Evolutionary conservation across 805 yeast species (phyloP).

Genomic region (Pichia eremophila): DNA sequence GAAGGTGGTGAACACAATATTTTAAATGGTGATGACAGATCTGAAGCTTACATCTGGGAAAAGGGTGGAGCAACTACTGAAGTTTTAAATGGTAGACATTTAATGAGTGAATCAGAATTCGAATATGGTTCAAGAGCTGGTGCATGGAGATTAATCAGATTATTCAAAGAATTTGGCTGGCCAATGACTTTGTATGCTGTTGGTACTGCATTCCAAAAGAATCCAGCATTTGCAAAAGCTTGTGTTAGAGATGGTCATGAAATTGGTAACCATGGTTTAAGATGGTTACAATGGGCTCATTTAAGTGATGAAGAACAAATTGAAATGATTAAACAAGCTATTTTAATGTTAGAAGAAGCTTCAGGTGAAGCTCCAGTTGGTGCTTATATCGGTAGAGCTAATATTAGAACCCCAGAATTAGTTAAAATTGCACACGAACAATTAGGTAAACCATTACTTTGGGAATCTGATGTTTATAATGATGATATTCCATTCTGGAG

Average conservation of each 20-base stretch:
- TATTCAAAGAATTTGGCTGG: slow-evolving; percentile 25
- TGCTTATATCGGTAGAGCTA: slow-evolving; percentile 29
- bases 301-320: slow-evolving; percentile 25
- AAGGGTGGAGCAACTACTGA: slow-evolving; percentile 11
- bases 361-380: slow-evolving; percentile 29
- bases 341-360: slow-evolving; percentile 22
- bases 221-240: slow-evolving; percentile 27
- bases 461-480: slow-evolving; percentile 28
- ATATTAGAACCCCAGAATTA: slow-evolving; percentile 24
- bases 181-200: slow-evolving; percentile 30
- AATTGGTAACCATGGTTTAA: slow-evolving; percentile 29
- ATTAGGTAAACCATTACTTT: slow-evolving; percentile 23
- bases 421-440: slow-evolving; percentile 29
- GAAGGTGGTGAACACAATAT: slow-evolving; percentile 21
- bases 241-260: slow-evolving; percentile 31
- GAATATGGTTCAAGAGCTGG: slow-evolving; percentile 15
- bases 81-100: slow-evolving; percentile 8
- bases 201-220: slow-evolving; percentile 29
- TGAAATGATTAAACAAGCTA: slow-evolving; percentile 23
- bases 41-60: slow-evolving; percentile 14
- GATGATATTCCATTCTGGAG: slow-evolving; percentile 32
- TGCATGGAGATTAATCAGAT: slow-evolving; percentile 19
- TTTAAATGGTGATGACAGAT: slow-evolving; percentile 11
- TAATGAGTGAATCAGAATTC: slow-evolving; percentile 13
- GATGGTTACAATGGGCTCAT: slow-evolving; percentile 28